Evolutionary conservation across 106 monocot genomes (phyloP), one percentile per base, ranked within the genome.

Genomic region (Dendrobium chrysotoxum): DNA sequence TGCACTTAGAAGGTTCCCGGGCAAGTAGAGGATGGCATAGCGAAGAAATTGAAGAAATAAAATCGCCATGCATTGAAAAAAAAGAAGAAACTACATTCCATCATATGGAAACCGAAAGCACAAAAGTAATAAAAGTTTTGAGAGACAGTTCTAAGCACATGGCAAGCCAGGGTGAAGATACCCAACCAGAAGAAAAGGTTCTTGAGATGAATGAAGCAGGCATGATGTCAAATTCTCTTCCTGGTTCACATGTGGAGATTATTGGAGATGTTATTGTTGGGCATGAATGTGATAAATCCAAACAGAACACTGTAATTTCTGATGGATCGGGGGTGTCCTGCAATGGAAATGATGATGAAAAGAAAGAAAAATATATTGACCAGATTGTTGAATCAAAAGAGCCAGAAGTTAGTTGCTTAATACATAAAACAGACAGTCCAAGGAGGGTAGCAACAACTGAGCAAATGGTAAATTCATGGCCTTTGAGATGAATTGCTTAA

Each of bases 1-100:
- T 98, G 98, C 86, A 93, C 79, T 88, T 98, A 79, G 98, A 98
- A 94, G 88, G 98, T 57, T 76, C 86, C 64, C 83, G 82, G 26
- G 82, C 89, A 67, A 75, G 88, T 79, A 81, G 83, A 75, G 75
- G 77, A 1, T 89, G 79, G 91, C 38, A 65, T 77, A 10, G 55
- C 41, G 85, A 82, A 78, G 85, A 81, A 79, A 58, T 38, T 80
- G 89, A 89, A 74, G 58, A 72, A 31, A 12, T 54, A 25, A 81
- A 78, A 71, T 47, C 85, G 21, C 64, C 78, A 78, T 53, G 31
- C 42, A 74, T 75, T 61, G 83, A 79, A 41, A 87, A 77, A 35
- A 35, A 85, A 47, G 80, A 90, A 81, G 83, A 65, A 73, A 44
- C 77, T 30, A 81, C 54, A 85, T 77, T 53, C 35, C 26, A 54